Base-by-base conservation (phyloP, 805 yeast genomes). In the Jamesozyma lodderae region DNA sequence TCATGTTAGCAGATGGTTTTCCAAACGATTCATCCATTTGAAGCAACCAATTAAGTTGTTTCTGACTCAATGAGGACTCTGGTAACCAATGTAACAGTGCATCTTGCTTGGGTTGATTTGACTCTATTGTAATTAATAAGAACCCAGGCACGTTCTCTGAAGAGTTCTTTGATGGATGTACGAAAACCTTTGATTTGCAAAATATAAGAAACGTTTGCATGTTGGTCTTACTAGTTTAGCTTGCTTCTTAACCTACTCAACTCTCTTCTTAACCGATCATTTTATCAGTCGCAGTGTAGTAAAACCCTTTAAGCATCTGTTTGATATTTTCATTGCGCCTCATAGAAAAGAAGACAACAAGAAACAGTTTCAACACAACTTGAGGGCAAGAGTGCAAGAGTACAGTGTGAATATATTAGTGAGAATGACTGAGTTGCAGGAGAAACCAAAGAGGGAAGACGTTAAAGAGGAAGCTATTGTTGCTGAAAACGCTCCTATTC, bases 81-180 rank as follows among this genome's bases (percentile, higher is more conserved):
- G 60, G 58, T 2, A 57, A 33, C 59, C 60, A 57, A 5, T 46
- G 37, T 13, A 57, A 20, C 13, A 36, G 26, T 10, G 44, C 66
- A 63, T 53, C 80, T 68, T 34, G 74, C 50, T 6, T 72, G 54
- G 43, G 59, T 60, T 33, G 65, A 59, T 42, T 44, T 6, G 38
- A 23, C 13, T 83, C 82, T 30, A 70, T 67, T 14, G 77, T 72
- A 13, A 92, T 66, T 6, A 81, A 67, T 27, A 92, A 56, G 50
- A 72, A 85, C 2, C 98, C 98, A 0, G 81, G 61, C 16, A 90
- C 66, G 54, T 90, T 88, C 52, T 90, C 95, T 37, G 67, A 68
- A 21, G 84, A 72, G 16, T 78, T 70, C 10, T 73, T 66, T 0
- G 92, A 74, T 3, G 95, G 94, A 59, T 92, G 98, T 3, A 88